These are phyloP conservation scores for Fusarium temperatum DNA, from an alignment of 2,329 filamentous ascomycete genomes.

Conservation along the genomic window DNA sequence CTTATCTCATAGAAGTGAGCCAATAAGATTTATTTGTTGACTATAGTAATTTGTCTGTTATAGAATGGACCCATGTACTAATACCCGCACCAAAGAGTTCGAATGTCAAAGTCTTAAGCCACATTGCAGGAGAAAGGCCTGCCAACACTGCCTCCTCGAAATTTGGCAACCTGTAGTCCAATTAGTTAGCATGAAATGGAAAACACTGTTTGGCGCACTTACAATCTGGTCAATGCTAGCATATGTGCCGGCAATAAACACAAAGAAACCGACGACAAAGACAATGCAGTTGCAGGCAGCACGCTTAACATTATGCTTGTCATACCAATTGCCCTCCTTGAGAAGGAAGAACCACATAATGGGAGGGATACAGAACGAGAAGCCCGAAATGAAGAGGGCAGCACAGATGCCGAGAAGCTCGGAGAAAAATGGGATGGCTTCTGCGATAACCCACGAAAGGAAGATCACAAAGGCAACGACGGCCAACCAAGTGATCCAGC, in stretches of 20 bases:
- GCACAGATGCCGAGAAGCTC: conserved; percentile 66
- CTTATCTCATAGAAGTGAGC: background rate
- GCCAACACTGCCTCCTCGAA: conserved; percentile 33
- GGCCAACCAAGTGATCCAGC: conserved; percentile 64
- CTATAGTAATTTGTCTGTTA: background rate
- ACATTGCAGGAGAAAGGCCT: conserved; percentile 37
- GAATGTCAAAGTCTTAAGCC: background rate
- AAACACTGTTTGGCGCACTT: background rate
- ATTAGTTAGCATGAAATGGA: background rate
- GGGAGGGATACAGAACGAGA: conserved; percentile 53
- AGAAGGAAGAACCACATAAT: conserved; percentile 54
- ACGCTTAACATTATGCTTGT: conserved; percentile 40
- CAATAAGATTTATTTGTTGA: background rate
- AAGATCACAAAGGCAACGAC: conserved; percentile 68
- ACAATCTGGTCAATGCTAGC: conserved; percentile 44
- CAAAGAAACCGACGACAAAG: conserved; percentile 44
- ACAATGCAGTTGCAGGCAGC: conserved; percentile 35
- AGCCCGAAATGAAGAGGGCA: conserved; percentile 58
- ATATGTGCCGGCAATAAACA: conserved; percentile 45
- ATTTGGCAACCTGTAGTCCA: conserved; percentile 28
- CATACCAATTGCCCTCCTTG: conserved; percentile 41
- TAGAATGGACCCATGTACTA: background rate
- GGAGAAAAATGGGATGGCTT: conserved; percentile 77
- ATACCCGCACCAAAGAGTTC: too few relatives aligned
- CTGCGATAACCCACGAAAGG: conserved; percentile 74